Base-by-base conservation (phyloP, 352 stramenopile species). In the Pythium folliculosum region DNA sequence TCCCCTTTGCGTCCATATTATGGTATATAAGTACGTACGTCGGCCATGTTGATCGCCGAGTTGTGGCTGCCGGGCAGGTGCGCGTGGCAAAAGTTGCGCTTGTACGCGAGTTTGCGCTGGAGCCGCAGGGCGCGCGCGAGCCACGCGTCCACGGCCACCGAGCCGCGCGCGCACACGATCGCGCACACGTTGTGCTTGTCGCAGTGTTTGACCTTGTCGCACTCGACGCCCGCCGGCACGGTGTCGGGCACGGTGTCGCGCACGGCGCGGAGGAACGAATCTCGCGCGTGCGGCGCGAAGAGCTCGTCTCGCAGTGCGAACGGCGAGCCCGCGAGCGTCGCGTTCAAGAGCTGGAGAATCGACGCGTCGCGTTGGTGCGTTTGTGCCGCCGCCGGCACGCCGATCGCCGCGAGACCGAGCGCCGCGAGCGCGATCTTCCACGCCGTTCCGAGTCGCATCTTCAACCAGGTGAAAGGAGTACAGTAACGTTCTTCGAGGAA, bases 41-140 rank as follows among this genome's bases (percentile, higher is more conserved):
- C 75, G 10, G 77, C 75, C 19, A 84, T 67, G 48, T 70, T 85
- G 60, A 90, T 90, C 22, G 79, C 82, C 51, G 79, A 86, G 69
- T 90, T 90, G 70, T 90, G 82, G 51, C 74, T 81, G 8, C 80
- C 80, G 1, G 77, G 75, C 25, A 88, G 75, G 63, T 89, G 80
- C 48, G 79, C 76, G 21, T 75, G 57, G 71, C 82, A 90, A 49
- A 90, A 80, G 22, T 74, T 78, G 65, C 77, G 73, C 32, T 68
- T 71, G 61, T 86, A 88, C 7, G 77, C 73, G 30, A 82, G 71
- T 43, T 72, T 74, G 59, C 77, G 75, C 67, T 88, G 76, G 22
- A 88, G 62, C 16, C 40, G 22, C 7, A 88, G 69, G 25, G 76
- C 69, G 22, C 69, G 67, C 23, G 63, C 49, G 16, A 77, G 67